These are phyloP conservation scores for Chlorella sp. DNA, from an alignment of 139 green algal species.

Conservation along the genomic window DNA sequence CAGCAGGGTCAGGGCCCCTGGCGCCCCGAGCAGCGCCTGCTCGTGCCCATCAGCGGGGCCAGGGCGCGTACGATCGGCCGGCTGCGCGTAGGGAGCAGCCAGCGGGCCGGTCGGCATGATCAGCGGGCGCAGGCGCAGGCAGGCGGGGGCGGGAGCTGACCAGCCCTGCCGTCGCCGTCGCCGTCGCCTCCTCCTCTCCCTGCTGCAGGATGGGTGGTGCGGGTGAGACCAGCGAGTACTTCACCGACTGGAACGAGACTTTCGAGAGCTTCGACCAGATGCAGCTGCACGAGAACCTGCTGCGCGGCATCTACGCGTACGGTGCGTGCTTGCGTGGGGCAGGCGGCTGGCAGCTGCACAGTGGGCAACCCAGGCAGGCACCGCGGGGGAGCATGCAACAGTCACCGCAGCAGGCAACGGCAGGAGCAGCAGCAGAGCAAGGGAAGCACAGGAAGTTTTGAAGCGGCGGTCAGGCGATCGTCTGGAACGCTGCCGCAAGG, in stretches of 20 bases:
- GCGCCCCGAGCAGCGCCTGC: neutral
- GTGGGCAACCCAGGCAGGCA: too few species aligned
- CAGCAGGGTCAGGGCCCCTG: neutral
- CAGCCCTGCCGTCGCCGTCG: neutral
- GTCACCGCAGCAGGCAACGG: neutral
- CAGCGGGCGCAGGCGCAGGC: neutral
- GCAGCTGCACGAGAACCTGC: constrained; percentile 97
- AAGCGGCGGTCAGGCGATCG: neutral
- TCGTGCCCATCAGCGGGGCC: neutral
- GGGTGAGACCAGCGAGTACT: constrained; percentile 81
- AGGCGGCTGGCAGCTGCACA: neutral
- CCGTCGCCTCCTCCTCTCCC: neutral
- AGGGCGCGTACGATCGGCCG: neutral
- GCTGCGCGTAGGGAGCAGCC: neutral
- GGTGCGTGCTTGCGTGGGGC: constrained; percentile 64
- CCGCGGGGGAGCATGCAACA: too few species aligned
- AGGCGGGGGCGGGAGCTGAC: neutral
- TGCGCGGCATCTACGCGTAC: constrained; percentile 99
- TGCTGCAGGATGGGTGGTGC: constrained; percentile 64
- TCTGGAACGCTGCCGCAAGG: neutral
- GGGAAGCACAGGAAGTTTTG: neutral
- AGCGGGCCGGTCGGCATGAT: neutral
- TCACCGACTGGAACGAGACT: constrained; percentile 98
- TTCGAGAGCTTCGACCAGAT: constrained; percentile 98
- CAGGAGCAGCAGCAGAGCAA: neutral